Evolutionary conservation across 306 rosid genomes (phyloP), one percentile per base, ranked within the genome.

Genomic region (Mimosa bimucronata): DNA sequence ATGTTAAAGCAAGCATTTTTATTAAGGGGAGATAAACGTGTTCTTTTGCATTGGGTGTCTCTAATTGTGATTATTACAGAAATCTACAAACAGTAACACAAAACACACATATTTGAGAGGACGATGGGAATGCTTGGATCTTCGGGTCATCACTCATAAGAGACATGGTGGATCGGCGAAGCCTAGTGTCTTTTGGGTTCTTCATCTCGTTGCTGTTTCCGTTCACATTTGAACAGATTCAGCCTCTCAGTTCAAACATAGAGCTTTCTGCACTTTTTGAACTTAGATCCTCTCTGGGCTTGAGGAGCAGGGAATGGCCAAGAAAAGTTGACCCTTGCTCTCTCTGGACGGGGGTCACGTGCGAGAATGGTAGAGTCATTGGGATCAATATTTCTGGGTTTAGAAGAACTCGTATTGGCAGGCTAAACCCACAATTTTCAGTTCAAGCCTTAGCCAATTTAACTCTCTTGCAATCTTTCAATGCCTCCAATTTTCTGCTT

Each of bases 231-330:
- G 86, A 85, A 79, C 98, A 92, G 84, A 86, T 83, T 74, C 84
- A 82, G 83, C 87, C 86, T 77, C 80, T 83, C 87, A 88, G 82
- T 89, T 94, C 88, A n/a, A 14, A 16, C 3, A 52, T 61, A 10
- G 98, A 94, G 71, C 67, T 73, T 38, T 84, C 26, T 58, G 90
- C 97, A 46, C 89, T 95, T 40, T 85, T 88, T 11, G 84, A 91
- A 77, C 93, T 95, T 31, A 86, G 98, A 71, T 86, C 89, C 78
- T 91, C 98, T 11, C 77, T 95, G 79, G 98, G 98, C 29, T 75
- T 95, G 82, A 90, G 97, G 77, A 79, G 88, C 90, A 90, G 52
- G 82, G 97, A 93, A 31, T 95, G 98, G 99, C 99, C 99, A 26
- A 82, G 69, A 71, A 95, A 95, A 70, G 78, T 73, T 9, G 96